Percentiles rank a stretch among this genome's conserved stretches.
These are phyloP conservation scores for Colletotrichum neosansevieriae DNA, from an alignment of 2,329 filamentous ascomycete genomes.

Conservation along the genomic window DNA sequence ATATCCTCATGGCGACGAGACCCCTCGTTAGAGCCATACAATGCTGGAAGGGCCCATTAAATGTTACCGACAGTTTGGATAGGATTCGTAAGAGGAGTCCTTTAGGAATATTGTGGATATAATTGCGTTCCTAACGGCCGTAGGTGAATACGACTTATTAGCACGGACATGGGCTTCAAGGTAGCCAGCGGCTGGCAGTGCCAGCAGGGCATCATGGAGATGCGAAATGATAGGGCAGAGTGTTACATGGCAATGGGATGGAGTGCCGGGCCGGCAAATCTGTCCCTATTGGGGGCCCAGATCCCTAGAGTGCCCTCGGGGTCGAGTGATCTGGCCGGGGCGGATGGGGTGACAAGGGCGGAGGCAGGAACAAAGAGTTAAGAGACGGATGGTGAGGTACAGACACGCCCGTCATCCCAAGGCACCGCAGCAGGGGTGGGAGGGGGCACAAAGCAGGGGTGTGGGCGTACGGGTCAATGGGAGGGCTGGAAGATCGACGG, in stretches of 20 bases:
- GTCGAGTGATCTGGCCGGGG: not conserved
- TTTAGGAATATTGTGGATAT: not conserved
- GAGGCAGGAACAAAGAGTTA: constrained; percentile 17
- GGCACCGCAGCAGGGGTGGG: not conserved
- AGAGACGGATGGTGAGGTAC: constrained; percentile 4
- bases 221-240: not conserved
- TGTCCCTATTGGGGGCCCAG: constrained; percentile 6
- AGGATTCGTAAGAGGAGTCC: constrained; percentile 1
- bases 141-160: not conserved
- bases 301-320: constrained; percentile 1
- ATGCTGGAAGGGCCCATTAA: not conserved
- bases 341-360: not conserved
- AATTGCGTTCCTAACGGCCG: not conserved
- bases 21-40: not conserved
- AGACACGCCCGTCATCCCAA: constrained; percentile 19
- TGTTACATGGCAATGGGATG: not conserved
- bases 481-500: constrained; percentile 9
- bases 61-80: constrained; percentile 3
- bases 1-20: not conserved
- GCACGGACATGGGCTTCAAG: not conserved
- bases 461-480: constrained; percentile 2
- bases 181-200: not conserved
- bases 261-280: not conserved
- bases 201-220: not conserved
- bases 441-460: not conserved